phyloP scores from a whole-genome alignment of 129 eudicot species.

The Dittrichia graveolens region DNA sequence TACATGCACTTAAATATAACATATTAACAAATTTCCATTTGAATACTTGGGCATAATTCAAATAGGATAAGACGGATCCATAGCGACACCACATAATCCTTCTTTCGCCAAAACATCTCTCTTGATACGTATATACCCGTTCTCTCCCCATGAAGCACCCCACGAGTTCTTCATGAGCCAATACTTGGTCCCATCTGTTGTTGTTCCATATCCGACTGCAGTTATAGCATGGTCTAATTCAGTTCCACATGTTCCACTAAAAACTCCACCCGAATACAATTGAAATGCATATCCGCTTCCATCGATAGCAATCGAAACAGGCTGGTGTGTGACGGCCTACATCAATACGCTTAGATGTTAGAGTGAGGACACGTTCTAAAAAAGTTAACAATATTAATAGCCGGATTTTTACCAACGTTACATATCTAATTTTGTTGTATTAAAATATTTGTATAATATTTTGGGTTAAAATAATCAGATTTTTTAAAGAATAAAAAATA shows the following conservation, averaged over 20 bases:
- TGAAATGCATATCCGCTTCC: conserved; percentile 38
- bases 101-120: conserved; percentile 34
- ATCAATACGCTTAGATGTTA: neutral
- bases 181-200: conserved; percentile 44
- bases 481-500: too few species aligned
- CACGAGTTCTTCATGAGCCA: conserved; percentile 75
- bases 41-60: neutral
- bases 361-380: neutral
- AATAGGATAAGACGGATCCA: conserved; percentile 45
- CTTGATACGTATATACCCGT: conserved; percentile 46
- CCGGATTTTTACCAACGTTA: too few species aligned
- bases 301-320: conserved; percentile 51
- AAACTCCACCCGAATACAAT: conserved; percentile 48
- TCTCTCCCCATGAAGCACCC: conserved; percentile 55
- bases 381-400: neutral
- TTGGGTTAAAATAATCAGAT: too few species aligned
- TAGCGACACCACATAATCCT: conserved; percentile 63
- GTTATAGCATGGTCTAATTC: conserved; percentile 52
- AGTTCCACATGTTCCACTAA: conserved; percentile 42
- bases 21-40: conserved; percentile 16
- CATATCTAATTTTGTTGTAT: too few species aligned
- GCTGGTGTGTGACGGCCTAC: conserved; percentile 53
- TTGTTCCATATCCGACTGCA: conserved; percentile 53
- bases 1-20: conserved; percentile 25
- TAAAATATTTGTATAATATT: too few species aligned